Percentiles rank a stretch among this genome's conserved stretches.
These are phyloP conservation scores for Amanita phalloides DNA, from an alignment of 768 basidiomycete species.

Conservation along the genomic window DNA sequence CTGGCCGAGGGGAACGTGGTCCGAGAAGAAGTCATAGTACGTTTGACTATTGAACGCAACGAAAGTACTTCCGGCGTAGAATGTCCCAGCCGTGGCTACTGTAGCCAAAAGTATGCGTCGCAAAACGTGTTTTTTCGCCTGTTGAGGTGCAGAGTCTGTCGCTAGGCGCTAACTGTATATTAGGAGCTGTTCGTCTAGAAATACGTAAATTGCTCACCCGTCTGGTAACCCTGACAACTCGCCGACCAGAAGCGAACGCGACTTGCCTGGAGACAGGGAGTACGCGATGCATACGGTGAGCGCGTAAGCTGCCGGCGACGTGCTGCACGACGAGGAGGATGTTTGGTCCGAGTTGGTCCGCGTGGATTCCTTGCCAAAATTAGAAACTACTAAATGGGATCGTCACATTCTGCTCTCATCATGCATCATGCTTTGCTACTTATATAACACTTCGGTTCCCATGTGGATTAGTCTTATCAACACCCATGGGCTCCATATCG, in stretches of 20 bases:
- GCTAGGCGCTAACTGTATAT: constrained; percentile 39
- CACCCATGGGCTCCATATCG: background rate
- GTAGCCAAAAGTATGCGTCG: constrained; percentile 60
- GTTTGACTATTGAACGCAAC: constrained; percentile 63
- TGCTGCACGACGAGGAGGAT: constrained; percentile 6
- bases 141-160: constrained; percentile 40
- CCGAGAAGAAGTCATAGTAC: constrained; percentile 83
- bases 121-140: constrained; percentile 44
- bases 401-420: background rate
- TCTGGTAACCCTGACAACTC: constrained; percentile 39
- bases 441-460: background rate
- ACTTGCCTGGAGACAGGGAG: constrained; percentile 45
- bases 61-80: constrained; percentile 78
- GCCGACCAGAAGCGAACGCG: constrained; percentile 32
- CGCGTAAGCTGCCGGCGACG: constrained; percentile 10
- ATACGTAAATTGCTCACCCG: constrained; percentile 30
- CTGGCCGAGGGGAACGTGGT: constrained; percentile 69
- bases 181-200: background rate
- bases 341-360: constrained; percentile 30
- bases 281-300: constrained; percentile 42
- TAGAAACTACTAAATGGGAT: background rate
- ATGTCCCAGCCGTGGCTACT: constrained; percentile 54
- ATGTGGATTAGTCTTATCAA: background rate
- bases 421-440: background rate
- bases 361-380: background rate